Conservation (phyloP, 2,329 filamentous ascomycete species). For the Emmonsiellopsis sp. region DNA sequence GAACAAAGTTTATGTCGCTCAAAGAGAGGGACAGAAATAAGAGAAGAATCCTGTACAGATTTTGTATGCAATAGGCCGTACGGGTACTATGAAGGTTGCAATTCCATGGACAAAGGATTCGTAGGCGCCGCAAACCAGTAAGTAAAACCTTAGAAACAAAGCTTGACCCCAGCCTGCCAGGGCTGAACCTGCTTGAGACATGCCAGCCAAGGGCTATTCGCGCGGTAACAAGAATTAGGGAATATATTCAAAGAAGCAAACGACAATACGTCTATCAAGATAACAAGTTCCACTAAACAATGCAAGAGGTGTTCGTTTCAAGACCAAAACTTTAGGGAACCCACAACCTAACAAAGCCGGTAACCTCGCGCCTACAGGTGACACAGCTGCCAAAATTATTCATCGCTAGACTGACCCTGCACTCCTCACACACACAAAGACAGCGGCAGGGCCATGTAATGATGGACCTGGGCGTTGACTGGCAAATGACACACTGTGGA, state of each 20-base stretch:
- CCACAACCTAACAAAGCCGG: slow-evolving; percentile 83
- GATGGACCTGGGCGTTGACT: slow-evolving; percentile 73
- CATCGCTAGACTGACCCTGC: slow-evolving; percentile 83
- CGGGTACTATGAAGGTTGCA: too few relatives aligned
- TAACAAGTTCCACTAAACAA: not conserved
- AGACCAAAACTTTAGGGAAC: slow-evolving; percentile 48
- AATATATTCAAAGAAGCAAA: not conserved
- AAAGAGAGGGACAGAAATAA: too few relatives aligned
- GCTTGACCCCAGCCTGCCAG: too few relatives aligned
- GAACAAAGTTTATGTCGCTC: too few relatives aligned
- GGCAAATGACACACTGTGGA: slow-evolving; percentile 88
- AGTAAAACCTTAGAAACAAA: too few relatives aligned
- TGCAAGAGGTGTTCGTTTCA: too few relatives aligned
- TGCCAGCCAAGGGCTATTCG: not conserved
- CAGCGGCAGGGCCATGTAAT: slow-evolving; percentile 97
- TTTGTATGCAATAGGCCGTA: too few relatives aligned
- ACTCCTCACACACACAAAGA: slow-evolving; percentile 89
- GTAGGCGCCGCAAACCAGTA: too few relatives aligned
- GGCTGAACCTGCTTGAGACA: not conserved
- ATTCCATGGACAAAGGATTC: too few relatives aligned
- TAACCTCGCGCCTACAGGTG: slow-evolving; percentile 80
- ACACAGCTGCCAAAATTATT: slow-evolving; percentile 97
- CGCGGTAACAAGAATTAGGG: not conserved
- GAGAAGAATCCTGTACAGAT: too few relatives aligned
- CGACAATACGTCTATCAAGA: not conserved